Percentiles rank a stretch among this genome's conserved stretches.
These are phyloP conservation scores for Naganishia antarctica DNA, from an alignment of 768 basidiomycete species.

Conservation along the genomic window DNA sequence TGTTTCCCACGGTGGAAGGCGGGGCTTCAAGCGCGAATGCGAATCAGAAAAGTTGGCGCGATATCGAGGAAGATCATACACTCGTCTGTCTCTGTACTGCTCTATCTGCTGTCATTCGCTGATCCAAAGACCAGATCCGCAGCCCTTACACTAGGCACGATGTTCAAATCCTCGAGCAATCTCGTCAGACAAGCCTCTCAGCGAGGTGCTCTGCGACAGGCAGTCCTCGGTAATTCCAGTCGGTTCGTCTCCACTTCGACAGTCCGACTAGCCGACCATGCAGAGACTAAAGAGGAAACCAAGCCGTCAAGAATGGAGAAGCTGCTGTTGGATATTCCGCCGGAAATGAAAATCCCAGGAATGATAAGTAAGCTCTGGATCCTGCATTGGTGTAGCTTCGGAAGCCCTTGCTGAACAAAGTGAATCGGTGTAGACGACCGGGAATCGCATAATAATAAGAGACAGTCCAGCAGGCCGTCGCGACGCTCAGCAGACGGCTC, in stretches of 20 bases:
- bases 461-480: not conserved
- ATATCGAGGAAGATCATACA: too few relatives aligned
- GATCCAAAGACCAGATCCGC: not conserved
- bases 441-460: not conserved
- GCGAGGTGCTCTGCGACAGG: not conserved
- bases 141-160: not conserved
- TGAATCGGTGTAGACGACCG: constrained; percentile 31
- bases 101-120: too few relatives aligned
- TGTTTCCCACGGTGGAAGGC: constrained; percentile 2
- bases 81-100: too few relatives aligned
- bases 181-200: not conserved
- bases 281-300: not conserved
- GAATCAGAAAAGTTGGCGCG: constrained; percentile 18
- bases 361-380: constrained; percentile 4
- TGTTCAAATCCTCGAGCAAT: not conserved
- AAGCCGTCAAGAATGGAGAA: constrained; percentile 16
- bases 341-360: constrained; percentile 13
- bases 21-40: constrained; percentile 9
- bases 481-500: not conserved
- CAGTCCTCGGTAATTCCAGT: not conserved
- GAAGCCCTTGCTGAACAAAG: too few relatives aligned
- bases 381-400: too few relatives aligned
- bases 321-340: constrained; percentile 22
- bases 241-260: constrained; percentile 10
- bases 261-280: constrained; percentile 1